Evolutionary conservation across 2,329 filamentous ascomycete species (phyloP), one percentile per base, ranked within the genome.

Genomic region (Metarhizium humberi): DNA sequence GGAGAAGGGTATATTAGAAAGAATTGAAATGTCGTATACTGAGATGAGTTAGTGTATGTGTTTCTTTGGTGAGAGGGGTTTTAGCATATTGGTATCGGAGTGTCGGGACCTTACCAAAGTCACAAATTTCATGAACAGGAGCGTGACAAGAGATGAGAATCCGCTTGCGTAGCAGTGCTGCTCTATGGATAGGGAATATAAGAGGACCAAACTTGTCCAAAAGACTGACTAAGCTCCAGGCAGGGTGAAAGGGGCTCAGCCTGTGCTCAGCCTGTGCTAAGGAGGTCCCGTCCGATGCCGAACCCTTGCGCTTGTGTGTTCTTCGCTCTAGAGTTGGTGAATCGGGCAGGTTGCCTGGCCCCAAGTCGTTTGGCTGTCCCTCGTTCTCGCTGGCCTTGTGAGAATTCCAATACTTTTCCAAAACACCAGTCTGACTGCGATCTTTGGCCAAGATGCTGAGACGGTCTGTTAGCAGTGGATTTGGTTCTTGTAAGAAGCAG

Each of bases 21-120:
- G 78, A 54, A 97, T 80, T n/a, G 92, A 96, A 52, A 97, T 81
- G 68, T 94, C 85, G 72, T 97, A 99, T 59, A 97, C 94, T 92
- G 52, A 40, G 25, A 29, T n/a, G 30, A 59, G 18, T 20, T n/a
- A 34, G 45, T 16, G 45, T 2, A 11, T 13, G 32, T 34, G 54
- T 65, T 52, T 62, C 60, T 16, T 2, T 18, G 6, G 34, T 36
- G 10, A 16, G 34, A 11, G 43, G 40, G 58, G 29, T 59, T 63
- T 52, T 65, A 55, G 49, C 51, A 0, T 4, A 2, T 6, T 1
- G 13, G 14, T 16, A 16, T 20, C 8, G 42, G 18, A 38, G 64
- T 11, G 32, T 8, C 32, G 7, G 32, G 32, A 34, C 32, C 75
- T 50, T 76, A 96, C 92, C 91, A 77, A 92, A 95, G 70, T 96